Evolutionary conservation across 805 yeast species (phyloP).

Genomic region (Nakazawaea laoshanensis): DNA sequence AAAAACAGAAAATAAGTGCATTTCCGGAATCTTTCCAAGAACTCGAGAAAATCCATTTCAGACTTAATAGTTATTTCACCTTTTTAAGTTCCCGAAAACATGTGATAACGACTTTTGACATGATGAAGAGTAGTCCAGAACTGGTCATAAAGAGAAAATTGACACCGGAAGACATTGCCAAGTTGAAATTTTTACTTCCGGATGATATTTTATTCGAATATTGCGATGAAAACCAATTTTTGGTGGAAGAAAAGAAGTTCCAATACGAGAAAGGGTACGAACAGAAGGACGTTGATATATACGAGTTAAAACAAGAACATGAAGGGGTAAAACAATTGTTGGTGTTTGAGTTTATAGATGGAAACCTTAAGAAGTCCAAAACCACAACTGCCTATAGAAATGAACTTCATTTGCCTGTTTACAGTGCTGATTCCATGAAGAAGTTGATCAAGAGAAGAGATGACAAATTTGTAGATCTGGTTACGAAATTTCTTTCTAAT

Average conservation of each 20-base stretch:
- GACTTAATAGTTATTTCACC: conserved; percentile 52
- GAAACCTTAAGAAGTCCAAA: conserved; percentile 40
- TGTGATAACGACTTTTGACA: conserved; percentile 47
- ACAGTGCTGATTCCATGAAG: conserved; percentile 49
- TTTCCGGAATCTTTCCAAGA: conserved; percentile 25
- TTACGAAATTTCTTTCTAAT: conserved; percentile 26
- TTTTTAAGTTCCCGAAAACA: conserved; percentile 55
- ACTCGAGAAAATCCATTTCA: conserved; percentile 38
- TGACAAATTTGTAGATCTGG: conserved; percentile 35
- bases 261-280: conserved; percentile 41
- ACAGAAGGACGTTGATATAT: conserved; percentile 47
- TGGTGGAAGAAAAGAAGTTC: conserved; percentile 34
- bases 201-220: conserved; percentile 64
- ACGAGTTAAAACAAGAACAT: conserved; percentile 32
- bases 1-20: conserved; percentile 5
- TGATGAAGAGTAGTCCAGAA: conserved; percentile 44
- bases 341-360: conserved; percentile 73
- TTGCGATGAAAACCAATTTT: conserved; percentile 64
- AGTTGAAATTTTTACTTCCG: conserved; percentile 55
- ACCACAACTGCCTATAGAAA: conserved; percentile 31
- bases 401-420: conserved; percentile 40
- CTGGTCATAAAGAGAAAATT: conserved; percentile 35
- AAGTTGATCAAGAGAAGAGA: conserved; percentile 52
- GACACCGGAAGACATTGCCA: conserved; percentile 50
- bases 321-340: conserved; percentile 42